These are phyloP conservation scores for Gossypium anomalum DNA, from an alignment of 345 rosid genomes.

Conservation along the genomic window DNA sequence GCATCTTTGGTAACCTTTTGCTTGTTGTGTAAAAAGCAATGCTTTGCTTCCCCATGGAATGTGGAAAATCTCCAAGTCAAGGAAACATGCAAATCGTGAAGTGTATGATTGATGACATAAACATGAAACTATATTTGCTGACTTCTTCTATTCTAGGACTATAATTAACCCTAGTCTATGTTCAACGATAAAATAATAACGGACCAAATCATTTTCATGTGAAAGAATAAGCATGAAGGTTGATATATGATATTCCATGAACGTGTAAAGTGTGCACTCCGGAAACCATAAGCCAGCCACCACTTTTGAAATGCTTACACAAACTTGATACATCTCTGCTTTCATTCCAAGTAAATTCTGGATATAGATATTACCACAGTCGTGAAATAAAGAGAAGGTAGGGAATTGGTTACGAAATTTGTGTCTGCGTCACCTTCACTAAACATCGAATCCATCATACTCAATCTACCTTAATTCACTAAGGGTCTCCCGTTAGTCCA, in stretches of 20 bases:
- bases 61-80: constrained; percentile 4
- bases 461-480: no score
- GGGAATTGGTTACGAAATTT: no score
- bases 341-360: no score
- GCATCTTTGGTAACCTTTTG: not conserved
- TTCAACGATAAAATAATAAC: not conserved
- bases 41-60: not conserved
- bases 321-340: not conserved
- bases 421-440: no score
- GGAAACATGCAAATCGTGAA: constrained; percentile 1
- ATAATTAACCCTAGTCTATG: not conserved
- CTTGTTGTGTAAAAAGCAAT: not conserved
- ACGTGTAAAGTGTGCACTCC: not conserved
- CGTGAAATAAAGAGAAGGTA: no score
- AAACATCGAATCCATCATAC: no score
- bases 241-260: not conserved
- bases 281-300: not conserved
- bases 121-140: not conserved
- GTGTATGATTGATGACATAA: not conserved
- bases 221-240: not conserved
- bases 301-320: not conserved
- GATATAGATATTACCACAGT: no score
- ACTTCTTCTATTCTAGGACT: not conserved
- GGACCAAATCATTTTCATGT: constrained; percentile 2
- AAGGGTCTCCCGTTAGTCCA: no score